Base-by-base conservation (phyloP, 2,329 filamentous ascomycete species). In the Xylariaceae sp. region DNA sequence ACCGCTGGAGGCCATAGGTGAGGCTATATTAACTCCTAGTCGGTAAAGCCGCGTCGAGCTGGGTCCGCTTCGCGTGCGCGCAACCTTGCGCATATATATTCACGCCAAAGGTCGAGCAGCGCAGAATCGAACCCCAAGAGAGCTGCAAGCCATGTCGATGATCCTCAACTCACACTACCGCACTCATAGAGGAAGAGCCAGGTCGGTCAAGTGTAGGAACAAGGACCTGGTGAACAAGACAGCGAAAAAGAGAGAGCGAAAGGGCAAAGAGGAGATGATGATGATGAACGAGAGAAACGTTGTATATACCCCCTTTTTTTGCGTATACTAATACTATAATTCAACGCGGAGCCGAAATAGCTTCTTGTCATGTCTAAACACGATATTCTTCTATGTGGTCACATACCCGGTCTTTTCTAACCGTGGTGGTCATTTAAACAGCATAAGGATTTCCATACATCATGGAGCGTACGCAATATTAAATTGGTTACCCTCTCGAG, bases 261-360 rank as follows among this genome's bases (percentile, higher is more conserved):
- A 51, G 62, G 61, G 62, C 36, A 65, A 66, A 64, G 46, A 50
- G 17, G 37, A 26, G 47, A 29, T 24, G 12, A 49, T 31, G 41
- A 37, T 14, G 17, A 55, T 23, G 34, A 55, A 16, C 6, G 28
- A 45, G 28, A 33, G 16, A 26, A 47, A 47, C 34, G 45, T 60
- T 60, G 58, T 60, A 58, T 58, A 60, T 61, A 61, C 45, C 45
- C 49, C 34, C 48, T 31, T 23, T 45, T 55, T 54, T 61, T 52
- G 54, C 57, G 48, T 60, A 60, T 45, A 51, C 48, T 60, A 60
- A 41, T 58, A 58, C 53, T 48, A 56, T 60, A 60, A 60, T 57
- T 52, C 53, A 56, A 56, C 43, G 37, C 53, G 36, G n/a, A 56
- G 53, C 41, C 44, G 51, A 5, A 45, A 52, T 12, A 33, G 19